Evolutionary conservation across 2,329 filamentous ascomycete genomes (phyloP), one percentile per base, ranked within the genome.

Genomic region (Neoscytalidium dimidiatum): DNA sequence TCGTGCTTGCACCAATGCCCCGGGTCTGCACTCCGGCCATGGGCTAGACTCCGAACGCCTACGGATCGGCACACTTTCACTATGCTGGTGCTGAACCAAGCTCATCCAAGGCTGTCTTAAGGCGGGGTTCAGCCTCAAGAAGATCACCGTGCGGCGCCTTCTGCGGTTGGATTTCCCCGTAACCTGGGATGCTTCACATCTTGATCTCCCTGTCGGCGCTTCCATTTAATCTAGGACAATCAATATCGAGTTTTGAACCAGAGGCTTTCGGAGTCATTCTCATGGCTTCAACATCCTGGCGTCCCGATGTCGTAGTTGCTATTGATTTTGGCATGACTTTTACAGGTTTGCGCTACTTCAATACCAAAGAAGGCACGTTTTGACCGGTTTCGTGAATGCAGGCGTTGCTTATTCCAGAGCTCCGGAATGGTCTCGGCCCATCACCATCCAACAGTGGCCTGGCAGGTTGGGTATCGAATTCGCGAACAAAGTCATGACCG

Each of bases 251-350:
- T 7, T 13, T 23, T 19, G 43, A 11, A 9, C 19, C n/a, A 5
- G 7, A 46, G 5, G 7, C 11, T 19, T 44, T 17, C 35, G 17
- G 11, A 23, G n/a, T 5, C 21, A 3, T n/a, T 11, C 26, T 17
- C 19, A 58, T 58, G 38, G 26, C n/a, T 1, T 35, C 9, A 6
- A 19, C n/a, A 11, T n/a, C 21, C 9, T 26, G 14, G 38, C 29
- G 44, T 19, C 35, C 53, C n/a, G 53, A 58, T 11, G 2, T 46
- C 17, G 38, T 58, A 2, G 17, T 58, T 17, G 56, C 23, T 8
- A 46, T 58, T 7, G 56, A 58, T n/a, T 44, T 58, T n/a, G 56
- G 56, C n/a, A 65, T 65, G 63, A 65, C 63, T 3, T 65, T 11
- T 26, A 58, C 56, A 46, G 56, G 56, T 58, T 5, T 19, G 41